Evolutionary conservation across 192 early-diverging fungal genomes (phyloP).

Genomic region (Phycomyces blakesleeanus): DNA sequence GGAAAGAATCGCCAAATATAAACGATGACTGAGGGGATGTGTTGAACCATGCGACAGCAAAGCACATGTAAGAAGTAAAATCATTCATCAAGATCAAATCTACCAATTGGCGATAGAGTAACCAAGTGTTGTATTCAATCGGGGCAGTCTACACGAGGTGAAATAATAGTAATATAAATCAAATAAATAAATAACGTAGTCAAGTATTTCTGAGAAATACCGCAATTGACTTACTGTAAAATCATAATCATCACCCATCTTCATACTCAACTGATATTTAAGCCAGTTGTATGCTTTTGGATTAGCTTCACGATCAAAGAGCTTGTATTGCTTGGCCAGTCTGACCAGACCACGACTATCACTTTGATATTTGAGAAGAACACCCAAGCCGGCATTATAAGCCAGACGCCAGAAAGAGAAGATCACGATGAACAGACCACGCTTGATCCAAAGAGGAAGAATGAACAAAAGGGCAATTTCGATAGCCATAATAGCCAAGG

Average conservation of each 20-base stretch:
- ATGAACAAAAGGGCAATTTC: conserved; percentile 67
- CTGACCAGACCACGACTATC: conserved; percentile 67
- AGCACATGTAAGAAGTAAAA: conserved; percentile 78
- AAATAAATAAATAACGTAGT: conserved; percentile 7
- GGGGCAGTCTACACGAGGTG: conserved; percentile 63
- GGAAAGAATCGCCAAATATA: conserved; percentile 61
- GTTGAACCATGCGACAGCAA: conserved; percentile 79
- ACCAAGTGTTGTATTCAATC: conserved; percentile 95
- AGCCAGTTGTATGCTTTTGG: conserved; percentile 56
- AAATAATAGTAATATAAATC: too few relatives aligned
- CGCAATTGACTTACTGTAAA: conserved; percentile 73
- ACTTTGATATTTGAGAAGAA: conserved; percentile 78
- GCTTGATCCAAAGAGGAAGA: conserved; percentile 50
- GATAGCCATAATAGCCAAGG: conserved; percentile 58
- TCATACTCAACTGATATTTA: conserved; percentile 63
- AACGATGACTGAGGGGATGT: conserved; percentile 57
- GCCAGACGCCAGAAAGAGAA: conserved; percentile 85
- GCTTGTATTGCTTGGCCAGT: conserved; percentile 63
- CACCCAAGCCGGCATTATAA: conserved; percentile 87
- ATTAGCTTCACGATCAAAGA: conserved; percentile 59
- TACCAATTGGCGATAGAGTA: conserved; percentile 90
- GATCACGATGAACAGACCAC: conserved; percentile 61
- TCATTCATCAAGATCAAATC: conserved; percentile 94
- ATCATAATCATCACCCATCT: conserved; percentile 77
- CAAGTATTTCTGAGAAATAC: background rate